Conservation (phyloP, 1,139 yeast genomes). For the Magnusiomyces suaveolens region DNA sequence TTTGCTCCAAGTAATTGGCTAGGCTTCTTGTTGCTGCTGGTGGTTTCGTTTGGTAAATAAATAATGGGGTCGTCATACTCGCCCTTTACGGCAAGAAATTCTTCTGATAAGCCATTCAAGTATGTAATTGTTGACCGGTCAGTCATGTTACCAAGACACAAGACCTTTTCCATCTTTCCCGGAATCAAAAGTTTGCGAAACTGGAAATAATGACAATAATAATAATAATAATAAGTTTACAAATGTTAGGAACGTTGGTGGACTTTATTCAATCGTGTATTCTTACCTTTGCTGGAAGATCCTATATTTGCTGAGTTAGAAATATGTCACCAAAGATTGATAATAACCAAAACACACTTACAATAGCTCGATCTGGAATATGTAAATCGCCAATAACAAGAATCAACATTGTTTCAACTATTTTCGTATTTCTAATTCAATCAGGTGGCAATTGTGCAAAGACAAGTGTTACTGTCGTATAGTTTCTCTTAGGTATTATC, state of each 20-base stretch:
- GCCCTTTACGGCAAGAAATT: slow-evolving; percentile 71
- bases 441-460: no score
- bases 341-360: slow-evolving; percentile 16
- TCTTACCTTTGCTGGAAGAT: slow-evolving; percentile 35
- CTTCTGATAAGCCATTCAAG: slow-evolving; percentile 58
- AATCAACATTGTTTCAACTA: slow-evolving; percentile 51
- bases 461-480: no score
- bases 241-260: slow-evolving; percentile 4
- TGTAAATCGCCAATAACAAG: slow-evolving; percentile 83
- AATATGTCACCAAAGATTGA: neutral
- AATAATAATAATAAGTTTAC: no score
- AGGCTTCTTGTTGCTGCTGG: slow-evolving; percentile 13
- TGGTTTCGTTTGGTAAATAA: neutral
- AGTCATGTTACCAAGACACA: slow-evolving; percentile 81
- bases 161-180: slow-evolving; percentile 73
- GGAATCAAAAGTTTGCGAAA: slow-evolving; percentile 69
- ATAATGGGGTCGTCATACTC: slow-evolving; percentile 42
- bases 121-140: slow-evolving; percentile 53
- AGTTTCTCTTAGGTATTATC: no score
- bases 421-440: neutral
- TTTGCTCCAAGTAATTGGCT: neutral
- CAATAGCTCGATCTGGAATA: slow-evolving; percentile 78
- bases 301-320: slow-evolving; percentile 22
- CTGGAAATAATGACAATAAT: no score
- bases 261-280: neutral